phyloP scores from a whole-genome alignment of 805 yeast species.

The Yarrowia hollandica region DNA sequence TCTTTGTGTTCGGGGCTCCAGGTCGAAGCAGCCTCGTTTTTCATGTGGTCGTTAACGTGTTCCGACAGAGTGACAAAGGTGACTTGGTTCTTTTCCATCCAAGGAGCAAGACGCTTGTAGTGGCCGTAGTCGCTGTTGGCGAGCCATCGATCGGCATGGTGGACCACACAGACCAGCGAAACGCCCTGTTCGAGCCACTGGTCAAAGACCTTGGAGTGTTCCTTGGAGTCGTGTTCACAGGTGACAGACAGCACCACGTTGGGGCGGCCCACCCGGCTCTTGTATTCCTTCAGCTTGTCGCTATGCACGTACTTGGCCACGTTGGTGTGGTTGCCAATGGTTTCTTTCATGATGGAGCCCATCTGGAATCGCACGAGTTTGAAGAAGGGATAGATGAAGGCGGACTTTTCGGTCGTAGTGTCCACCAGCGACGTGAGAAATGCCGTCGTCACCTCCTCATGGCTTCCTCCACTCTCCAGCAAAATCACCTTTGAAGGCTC shows the following conservation, averaged over 20 bases:
- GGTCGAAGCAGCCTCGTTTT: background rate
- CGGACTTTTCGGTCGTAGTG: background rate
- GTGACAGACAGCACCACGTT: constrained; percentile 12
- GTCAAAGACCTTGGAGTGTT: background rate
- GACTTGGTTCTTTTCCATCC: constrained; percentile 21
- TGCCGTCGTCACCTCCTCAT: constrained; percentile 23
- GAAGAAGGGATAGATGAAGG: constrained; percentile 22
- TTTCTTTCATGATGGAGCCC: constrained; percentile 9
- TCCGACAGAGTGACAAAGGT: constrained; percentile 19
- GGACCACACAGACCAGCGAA: constrained; percentile 7
- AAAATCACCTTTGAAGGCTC: constrained; percentile 14
- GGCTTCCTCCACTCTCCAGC: constrained; percentile 25
- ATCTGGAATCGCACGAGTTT: constrained; percentile 16
- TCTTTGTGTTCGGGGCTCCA: background rate
- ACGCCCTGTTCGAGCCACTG: constrained; percentile 17
- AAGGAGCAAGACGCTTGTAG: constrained; percentile 8
- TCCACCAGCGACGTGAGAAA: constrained; percentile 16
- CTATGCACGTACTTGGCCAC: constrained; percentile 14
- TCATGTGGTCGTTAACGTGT: background rate
- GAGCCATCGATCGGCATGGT: constrained; percentile 21
- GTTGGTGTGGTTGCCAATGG: constrained; percentile 15
- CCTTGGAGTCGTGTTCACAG: constrained; percentile 19
- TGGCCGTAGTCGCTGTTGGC: constrained; percentile 24
- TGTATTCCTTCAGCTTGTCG: constrained; percentile 6
- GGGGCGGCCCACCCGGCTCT: background rate